Base-by-base conservation (phyloP, 2,329 filamentous ascomycete species). In the Ilyonectria sp. region DNA sequence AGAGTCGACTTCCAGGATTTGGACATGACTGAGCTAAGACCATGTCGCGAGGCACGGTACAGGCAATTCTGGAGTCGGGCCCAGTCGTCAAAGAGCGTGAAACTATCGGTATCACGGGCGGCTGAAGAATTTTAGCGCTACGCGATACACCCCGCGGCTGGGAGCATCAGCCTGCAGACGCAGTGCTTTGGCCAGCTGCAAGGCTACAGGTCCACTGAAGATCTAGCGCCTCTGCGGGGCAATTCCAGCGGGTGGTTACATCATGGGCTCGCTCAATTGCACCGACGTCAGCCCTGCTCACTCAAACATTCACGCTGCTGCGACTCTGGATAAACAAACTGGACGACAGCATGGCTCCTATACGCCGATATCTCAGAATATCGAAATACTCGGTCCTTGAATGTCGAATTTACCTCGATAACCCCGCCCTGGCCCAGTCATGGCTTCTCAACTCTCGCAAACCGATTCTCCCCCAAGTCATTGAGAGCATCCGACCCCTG, bases 321-420 rank as follows among this genome's bases (percentile, higher is more conserved):
- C 58, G n/a, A 49, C 31, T 52, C 44, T 54, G 21, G 15, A 33
- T 54, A 61, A 65, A 50, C 43, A 54, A 47, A 13, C 13, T 23
- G 7, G 17, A 21, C 43, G 15, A 37, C 33, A 71, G 26, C 49
- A 98, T 98, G 95, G 92, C 94, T 13, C 95, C 95, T 11, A 90
- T 97, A 54, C 91, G 95, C 66, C 90, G 95, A 75, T 98, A 98
- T 79, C 87, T 98, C 62, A 90, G 95, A 59, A 97, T 98, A 74
- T 95, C 93, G 62, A 95, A 95, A 78, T 93, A 94, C 80, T 97
- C 95, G 5, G 94, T 98, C 35, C 88, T 99, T n/a, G 96, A 99
- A 86, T 94, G 94, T 71, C 94, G 95, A 71, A 96, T 99, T 73
- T 98, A 98, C 81, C 90, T 98, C 53, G 95, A 98, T 71, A 95